Evolutionary conservation across 1,139 yeast genomes (phyloP), one percentile per base, ranked within the genome.

Genomic region (Saccharomyces hybrid): DNA sequence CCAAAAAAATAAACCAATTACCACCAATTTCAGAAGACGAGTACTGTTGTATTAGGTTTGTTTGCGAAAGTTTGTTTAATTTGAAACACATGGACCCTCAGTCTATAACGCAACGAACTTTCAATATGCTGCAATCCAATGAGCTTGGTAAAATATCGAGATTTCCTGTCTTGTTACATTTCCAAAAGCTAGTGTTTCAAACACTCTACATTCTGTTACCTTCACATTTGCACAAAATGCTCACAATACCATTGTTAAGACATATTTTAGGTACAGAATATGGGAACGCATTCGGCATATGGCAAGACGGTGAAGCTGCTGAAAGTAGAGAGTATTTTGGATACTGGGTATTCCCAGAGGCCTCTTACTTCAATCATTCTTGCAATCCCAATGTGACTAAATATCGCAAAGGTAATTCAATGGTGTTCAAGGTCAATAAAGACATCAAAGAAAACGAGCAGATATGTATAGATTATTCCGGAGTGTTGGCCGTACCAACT

Each of bases 211-310:
- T 77, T 2, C 66, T 77, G 7, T 67, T 79, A n/a, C 79, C 81
- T 0, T 60, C 61, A 0, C 62, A 63, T 21, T 65, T 81, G 32
- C 75, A 72, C 50, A 65, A 68, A 1, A 64, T 68, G n/a, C 69
- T 83, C 14, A 73, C 78, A 1, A 69, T 78, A 0, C 66, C 67
- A 3, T 60, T 61, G 2, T 70, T 84, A 24, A 72, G 88, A 51
- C 69, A 72, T 7, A 75, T 81, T 3, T 73, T 83, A 50, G 90
- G 90, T 1, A 73, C 78, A 44, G 86, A 83, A 58, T 78, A 84
- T 41, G 85, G 87, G n/a, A 85, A 85, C 64, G 85, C 90, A 0
- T 85, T 85, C 70, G 90, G 90, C 0, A 81, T 84, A 19, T 84
- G 91, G 88, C 82, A 86, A 49, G 64, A 68, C 0, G 62, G 65